phyloP scores from a whole-genome alignment of 371 early-diverging fungal genomes.

The Mucor lusitanicus region DNA sequence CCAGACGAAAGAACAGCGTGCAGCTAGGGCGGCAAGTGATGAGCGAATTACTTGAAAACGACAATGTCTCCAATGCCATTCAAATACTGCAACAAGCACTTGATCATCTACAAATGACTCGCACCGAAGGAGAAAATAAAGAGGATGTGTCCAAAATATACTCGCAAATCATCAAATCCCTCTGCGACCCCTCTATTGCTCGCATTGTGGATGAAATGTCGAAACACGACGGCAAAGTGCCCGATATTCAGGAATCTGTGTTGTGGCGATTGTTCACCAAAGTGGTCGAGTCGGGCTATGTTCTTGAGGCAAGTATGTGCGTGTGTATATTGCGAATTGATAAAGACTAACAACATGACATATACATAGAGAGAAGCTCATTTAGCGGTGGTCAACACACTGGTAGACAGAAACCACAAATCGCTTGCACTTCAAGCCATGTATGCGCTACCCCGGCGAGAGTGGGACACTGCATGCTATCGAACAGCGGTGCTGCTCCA shows the following conservation, averaged over 20 bases:
- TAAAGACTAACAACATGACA: not conserved
- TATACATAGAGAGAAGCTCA: slow-evolving; percentile 27
- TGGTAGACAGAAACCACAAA: slow-evolving; percentile 24
- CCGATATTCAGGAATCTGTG: slow-evolving; percentile 27
- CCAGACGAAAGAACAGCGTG: slow-evolving; percentile 22
- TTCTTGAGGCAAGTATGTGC: slow-evolving; percentile 26
- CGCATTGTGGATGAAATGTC: slow-evolving; percentile 29
- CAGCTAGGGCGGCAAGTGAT: slow-evolving; percentile 26
- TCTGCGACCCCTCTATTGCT: slow-evolving; percentile 32
- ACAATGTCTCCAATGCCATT: slow-evolving; percentile 33
- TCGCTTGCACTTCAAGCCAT: slow-evolving; percentile 38
- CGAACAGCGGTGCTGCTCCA: slow-evolving; percentile 38
- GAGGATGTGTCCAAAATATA: slow-evolving; percentile 27
- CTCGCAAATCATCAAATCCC: slow-evolving; percentile 33
- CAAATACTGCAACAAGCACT: slow-evolving; percentile 30
- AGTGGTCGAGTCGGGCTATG: slow-evolving; percentile 44
- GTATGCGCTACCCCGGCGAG: slow-evolving; percentile 34
- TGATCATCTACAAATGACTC: slow-evolving; percentile 5
- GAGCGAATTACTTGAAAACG: slow-evolving; percentile 22
- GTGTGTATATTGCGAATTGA: not conserved
- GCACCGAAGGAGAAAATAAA: slow-evolving; percentile 13
- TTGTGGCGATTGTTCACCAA: slow-evolving; percentile 43
- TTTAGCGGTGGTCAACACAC: slow-evolving; percentile 21
- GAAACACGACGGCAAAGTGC: not conserved
- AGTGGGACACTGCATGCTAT: slow-evolving; percentile 40